Evolutionary conservation across 2,329 filamentous ascomycete genomes (phyloP).

Genomic region (Penicillium concentricum): DNA sequence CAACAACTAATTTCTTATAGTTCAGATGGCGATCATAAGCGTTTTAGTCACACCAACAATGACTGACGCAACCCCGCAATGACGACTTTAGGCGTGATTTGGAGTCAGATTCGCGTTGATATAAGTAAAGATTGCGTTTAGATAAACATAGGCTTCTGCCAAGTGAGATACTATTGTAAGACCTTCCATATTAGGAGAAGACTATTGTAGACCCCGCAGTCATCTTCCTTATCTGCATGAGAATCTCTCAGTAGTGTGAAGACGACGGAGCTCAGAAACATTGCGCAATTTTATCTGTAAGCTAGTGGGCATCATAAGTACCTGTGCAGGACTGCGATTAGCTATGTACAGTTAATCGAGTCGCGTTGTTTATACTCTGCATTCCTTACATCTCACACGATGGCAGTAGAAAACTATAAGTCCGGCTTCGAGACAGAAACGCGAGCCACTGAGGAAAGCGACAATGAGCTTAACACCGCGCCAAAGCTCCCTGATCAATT

Average conservation of each 20-base stretch:
- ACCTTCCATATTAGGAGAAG: neutral
- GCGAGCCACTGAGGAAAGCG: constrained; percentile 1
- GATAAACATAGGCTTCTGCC: neutral
- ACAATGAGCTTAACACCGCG: constrained; percentile 8
- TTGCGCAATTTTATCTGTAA: constrained; percentile 11
- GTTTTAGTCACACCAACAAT: constrained; percentile 27
- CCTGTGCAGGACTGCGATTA: neutral
- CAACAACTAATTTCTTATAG: neutral
- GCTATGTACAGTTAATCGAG: neutral
- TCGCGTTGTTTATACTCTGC: neutral
- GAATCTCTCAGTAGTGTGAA: constrained; percentile 1
- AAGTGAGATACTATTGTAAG: neutral
- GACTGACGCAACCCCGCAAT: constrained; percentile 13
- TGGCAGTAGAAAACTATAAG: neutral
- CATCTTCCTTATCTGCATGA: neutral
- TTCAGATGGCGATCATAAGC: neutral
- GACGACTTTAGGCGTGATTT: constrained; percentile 14
- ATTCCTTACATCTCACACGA: neutral
- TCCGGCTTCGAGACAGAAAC: neutral
- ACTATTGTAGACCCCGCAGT: neutral
- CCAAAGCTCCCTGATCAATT: constrained; percentile 38
- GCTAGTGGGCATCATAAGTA: neutral
- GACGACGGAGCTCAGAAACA: constrained; percentile 5
- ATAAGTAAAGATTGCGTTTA: neutral
- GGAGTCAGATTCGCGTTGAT: neutral